Base-by-base conservation (phyloP, 192 early-diverging fungal species). In the Coemansia sp. region DNA sequence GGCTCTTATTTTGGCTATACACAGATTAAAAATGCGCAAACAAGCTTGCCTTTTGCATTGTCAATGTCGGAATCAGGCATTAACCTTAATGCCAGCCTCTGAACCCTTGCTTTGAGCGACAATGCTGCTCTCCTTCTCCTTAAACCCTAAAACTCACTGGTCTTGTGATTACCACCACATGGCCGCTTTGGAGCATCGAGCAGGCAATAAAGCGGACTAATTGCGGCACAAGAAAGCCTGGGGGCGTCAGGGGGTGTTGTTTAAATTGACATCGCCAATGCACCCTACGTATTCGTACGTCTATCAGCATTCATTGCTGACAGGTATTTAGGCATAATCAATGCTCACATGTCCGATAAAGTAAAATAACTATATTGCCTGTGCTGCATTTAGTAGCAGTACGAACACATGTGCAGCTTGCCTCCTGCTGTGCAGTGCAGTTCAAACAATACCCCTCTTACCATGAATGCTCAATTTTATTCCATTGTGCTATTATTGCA, bases 321-420 rank as follows among this genome's bases (percentile, higher is more conserved):
- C 64, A 67, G 31, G 43, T 55, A 59, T 67, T 67, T 67, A 67
- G 64, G 64, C 64, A 67, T 50, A 59, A 50, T 54, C 44, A 16
- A 36, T 38, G 44, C 16, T 57, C 64, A 59, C 64, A 49, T 67
- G 64, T 15, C 23, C 23, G 23, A 26, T 26, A 26, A 4, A 26
- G 23, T 4, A 46, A 46, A n/a, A 19, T 19, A 43, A 18, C 19
- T 19, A 43, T 43, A 43, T 43, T 43, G 12, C 6, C 41, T 19
- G 15, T 18, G 41, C 41, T 43, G 19, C 41, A 43, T 43, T 19
- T 43, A 19, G 41, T 19, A 43, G 41, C 41, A 43, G 23, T 21
- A 19, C 18, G 44, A 46, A 19, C 44, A 46, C 44, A 46, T 46
- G 44, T 21, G 21, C 44, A 19, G 3, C 18, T 46, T 46, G 44